Percentiles rank a stretch among this genome's conserved stretches.
Evolutionary conservation across 176 grass and related monocot species (phyloP).

Genomic region (Triticum timopheevii): DNA sequence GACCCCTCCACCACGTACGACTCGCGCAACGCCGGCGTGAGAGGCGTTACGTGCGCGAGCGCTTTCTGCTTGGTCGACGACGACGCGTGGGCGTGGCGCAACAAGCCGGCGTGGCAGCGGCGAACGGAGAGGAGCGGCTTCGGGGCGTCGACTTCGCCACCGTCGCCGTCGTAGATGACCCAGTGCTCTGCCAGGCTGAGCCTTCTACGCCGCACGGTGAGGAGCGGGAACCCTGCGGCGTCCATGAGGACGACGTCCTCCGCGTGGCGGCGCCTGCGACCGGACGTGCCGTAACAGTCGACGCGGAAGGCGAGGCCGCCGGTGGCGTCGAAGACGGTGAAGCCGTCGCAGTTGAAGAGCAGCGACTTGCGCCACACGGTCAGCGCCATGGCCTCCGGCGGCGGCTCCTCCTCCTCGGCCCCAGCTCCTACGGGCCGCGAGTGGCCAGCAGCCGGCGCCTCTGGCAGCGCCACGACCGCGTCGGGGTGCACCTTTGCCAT

Average conservation of each 20-base stretch:
- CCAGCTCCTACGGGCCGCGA: background rate
- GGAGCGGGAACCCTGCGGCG: constrained; percentile 33
- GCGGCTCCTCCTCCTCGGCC: background rate
- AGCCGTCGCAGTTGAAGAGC: constrained; percentile 75
- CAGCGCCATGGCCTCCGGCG: constrained; percentile 24
- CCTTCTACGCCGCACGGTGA: constrained; percentile 30
- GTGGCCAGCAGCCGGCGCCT: background rate
- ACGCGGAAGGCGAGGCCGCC: constrained; percentile 83
- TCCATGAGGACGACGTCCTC: constrained; percentile 78
- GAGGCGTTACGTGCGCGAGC: constrained; percentile 44
- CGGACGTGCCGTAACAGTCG: constrained; percentile 55
- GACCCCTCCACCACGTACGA: constrained; percentile 66
- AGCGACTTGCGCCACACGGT: constrained; percentile 90
- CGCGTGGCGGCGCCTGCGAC: constrained; percentile 14
- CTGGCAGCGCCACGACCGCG: background rate
- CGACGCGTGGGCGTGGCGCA: constrained; percentile 17
- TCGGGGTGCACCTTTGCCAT: constrained; percentile 66
- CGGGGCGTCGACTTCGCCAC: background rate
- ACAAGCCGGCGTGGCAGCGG: constrained; percentile 34
- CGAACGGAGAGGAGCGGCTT: constrained; percentile 51
- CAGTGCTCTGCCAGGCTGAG: constrained; percentile 42
- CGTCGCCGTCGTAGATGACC: constrained; percentile 75
- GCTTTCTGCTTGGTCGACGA: constrained; percentile 7
- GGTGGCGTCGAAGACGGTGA: constrained; percentile 70
- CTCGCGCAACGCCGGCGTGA: background rate